These are phyloP conservation scores for Hypoxylon sp. DNA, from an alignment of 2,329 filamentous ascomycete genomes.

Conservation along the genomic window DNA sequence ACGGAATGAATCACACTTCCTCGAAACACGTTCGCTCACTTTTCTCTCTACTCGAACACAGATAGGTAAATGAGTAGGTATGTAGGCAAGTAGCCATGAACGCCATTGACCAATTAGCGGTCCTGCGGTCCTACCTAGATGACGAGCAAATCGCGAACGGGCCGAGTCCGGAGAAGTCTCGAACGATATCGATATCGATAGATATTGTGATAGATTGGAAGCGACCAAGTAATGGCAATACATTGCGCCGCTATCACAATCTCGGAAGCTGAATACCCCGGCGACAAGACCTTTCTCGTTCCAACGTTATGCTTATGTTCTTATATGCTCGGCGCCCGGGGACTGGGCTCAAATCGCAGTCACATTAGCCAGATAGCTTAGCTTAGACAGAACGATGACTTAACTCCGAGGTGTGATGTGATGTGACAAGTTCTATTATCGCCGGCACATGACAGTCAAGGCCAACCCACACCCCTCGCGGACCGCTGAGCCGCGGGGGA, in stretches of 20 bases:
- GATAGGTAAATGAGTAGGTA: conserved; percentile 9
- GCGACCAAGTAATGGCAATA: conserved; percentile 34
- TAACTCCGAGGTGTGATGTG: conserved; percentile 42
- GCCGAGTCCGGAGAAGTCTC: conserved; percentile 17
- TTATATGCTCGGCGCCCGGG: conserved; percentile 33
- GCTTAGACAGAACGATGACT: conserved; percentile 3
- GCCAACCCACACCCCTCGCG: conserved; percentile 22
- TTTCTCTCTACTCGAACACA: conserved; percentile 14
- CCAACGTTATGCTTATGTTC: conserved; percentile 34
- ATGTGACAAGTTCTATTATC: conserved; percentile 34
- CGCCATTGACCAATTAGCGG: conserved; percentile 38
- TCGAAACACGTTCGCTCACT: conserved; percentile 27
- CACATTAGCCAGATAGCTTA: conserved; percentile 25
- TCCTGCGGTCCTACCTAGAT: background rate
- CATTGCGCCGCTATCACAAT: conserved; percentile 37
- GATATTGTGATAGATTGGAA: conserved; percentile 25
- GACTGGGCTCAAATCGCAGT: conserved; percentile 13
- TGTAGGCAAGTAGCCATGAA: conserved; percentile 25
- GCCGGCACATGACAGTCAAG: conserved; percentile 36
- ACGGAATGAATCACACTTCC: conserved; percentile 37
- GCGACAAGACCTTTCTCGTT: conserved; percentile 17
- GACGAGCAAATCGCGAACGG: conserved; percentile 15
- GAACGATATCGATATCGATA: conserved; percentile 26
- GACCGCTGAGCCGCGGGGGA: conserved; percentile 38
- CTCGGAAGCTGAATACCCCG: conserved; percentile 27